Evolutionary conservation across 2,329 filamentous ascomycete genomes (phyloP).

Genomic region (Aureobasidium sp.): DNA sequence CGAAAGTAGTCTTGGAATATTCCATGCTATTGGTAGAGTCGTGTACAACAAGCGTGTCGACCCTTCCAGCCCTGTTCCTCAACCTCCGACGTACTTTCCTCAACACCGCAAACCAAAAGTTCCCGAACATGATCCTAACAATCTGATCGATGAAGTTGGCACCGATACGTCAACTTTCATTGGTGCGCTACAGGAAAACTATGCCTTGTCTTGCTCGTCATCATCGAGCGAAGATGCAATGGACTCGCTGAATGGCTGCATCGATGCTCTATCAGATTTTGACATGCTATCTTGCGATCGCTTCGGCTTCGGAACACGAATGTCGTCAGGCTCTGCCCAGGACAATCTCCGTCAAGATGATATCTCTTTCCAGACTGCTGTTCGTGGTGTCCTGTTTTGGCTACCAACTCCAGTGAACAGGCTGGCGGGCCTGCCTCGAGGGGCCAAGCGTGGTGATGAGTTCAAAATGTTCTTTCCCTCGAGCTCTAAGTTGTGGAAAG

Average conservation of each 20-base stretch:
- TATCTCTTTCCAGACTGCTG: slow-evolving; percentile 84
- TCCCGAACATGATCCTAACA: slow-evolving; percentile 47
- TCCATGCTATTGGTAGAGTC: slow-evolving; percentile 92
- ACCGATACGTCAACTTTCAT: slow-evolving; percentile 89
- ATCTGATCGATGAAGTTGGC: slow-evolving; percentile 84
- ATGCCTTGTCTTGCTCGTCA: slow-evolving; percentile 69
- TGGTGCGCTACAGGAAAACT: slow-evolving; percentile 88
- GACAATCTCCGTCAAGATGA: slow-evolving; percentile 86
- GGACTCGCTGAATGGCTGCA: slow-evolving; percentile 74
- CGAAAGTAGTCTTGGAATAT: slow-evolving; percentile 85
- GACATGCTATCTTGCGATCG: slow-evolving; percentile 74
- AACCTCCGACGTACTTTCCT: slow-evolving; percentile 40
- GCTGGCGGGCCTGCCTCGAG: slow-evolving; percentile 30
- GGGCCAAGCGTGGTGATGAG: slow-evolving; percentile 43
- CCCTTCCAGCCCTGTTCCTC: slow-evolving; percentile 31
- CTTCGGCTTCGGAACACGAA: slow-evolving; percentile 51
- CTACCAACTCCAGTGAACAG: slow-evolving; percentile 78
- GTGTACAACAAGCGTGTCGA: slow-evolving; percentile 89
- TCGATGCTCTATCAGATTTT: slow-evolving; percentile 77
- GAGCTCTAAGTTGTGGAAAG: slow-evolving; percentile 73
- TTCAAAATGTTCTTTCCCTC: slow-evolving; percentile 91
- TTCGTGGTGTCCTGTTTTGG: slow-evolving; percentile 75
- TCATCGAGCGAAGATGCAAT: slow-evolving; percentile 54
- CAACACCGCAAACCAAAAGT: slow-evolving; percentile 36
- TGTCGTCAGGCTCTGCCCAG: slow-evolving; percentile 43